Percentiles rank a stretch among this genome's conserved stretches.
Evolutionary conservation across 768 basidiomycete species (phyloP).

Genomic region (Suillus paluster): DNA sequence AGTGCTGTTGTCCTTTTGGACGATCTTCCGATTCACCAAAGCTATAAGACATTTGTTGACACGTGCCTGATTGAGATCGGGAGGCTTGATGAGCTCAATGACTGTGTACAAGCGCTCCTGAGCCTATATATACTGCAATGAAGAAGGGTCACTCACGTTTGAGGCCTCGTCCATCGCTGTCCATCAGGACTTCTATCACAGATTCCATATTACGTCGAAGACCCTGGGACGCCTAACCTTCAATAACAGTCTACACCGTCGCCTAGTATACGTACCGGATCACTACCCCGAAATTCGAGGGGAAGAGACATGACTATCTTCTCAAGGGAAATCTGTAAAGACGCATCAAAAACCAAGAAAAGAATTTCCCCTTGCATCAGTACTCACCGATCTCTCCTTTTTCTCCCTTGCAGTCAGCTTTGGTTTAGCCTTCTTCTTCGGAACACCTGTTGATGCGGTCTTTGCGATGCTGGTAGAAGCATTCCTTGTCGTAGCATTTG

Average conservation of each 20-base stretch:
- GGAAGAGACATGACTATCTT: slow-evolving; percentile 77
- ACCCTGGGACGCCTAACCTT: slow-evolving; percentile 45
- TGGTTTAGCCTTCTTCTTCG: slow-evolving; percentile 60
- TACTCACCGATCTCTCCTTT: slow-evolving; percentile 74
- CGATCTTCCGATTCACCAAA: slow-evolving; percentile 84
- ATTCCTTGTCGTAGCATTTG: slow-evolving; percentile 26
- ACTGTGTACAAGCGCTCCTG: slow-evolving; percentile 49
- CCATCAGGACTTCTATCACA: slow-evolving; percentile 78
- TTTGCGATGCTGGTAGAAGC: slow-evolving; percentile 44
- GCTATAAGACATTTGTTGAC: slow-evolving; percentile 95
- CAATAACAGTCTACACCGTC: background rate
- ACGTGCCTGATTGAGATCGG: slow-evolving; percentile 86
- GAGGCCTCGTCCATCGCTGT: slow-evolving; percentile 60
- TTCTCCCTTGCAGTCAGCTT: slow-evolving; percentile 81
- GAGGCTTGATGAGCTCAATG: slow-evolving; percentile 72
- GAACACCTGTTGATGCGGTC: slow-evolving; percentile 45
- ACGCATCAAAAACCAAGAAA: background rate
- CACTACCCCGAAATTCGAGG: slow-evolving; percentile 88
- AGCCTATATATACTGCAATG: background rate
- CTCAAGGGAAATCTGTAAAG: slow-evolving; percentile 60
- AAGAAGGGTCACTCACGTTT: slow-evolving; percentile 48
- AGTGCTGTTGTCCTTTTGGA: slow-evolving; percentile 71
- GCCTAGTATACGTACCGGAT: slow-evolving; percentile 62
- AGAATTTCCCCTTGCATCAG: background rate
- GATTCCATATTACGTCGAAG: slow-evolving; percentile 79